Conservation (phyloP, 2,329 filamentous ascomycete genomes). For the Fusarium sarcochroum region DNA sequence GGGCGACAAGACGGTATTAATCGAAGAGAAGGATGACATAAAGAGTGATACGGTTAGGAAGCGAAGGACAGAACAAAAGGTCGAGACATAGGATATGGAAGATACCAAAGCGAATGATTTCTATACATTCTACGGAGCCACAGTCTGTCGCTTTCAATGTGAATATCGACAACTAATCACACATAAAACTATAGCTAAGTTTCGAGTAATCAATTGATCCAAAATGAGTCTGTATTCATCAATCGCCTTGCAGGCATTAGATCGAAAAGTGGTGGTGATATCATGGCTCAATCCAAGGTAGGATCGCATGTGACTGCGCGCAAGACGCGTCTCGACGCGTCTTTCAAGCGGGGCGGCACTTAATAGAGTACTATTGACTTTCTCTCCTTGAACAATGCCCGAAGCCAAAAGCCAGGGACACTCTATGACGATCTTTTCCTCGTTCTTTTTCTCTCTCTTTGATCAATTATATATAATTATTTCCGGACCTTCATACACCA, state of each 20-base stretch:
- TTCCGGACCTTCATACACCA: accelerated
- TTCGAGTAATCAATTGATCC: neutral
- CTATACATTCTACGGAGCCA: neutral
- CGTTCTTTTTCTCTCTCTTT: neutral
- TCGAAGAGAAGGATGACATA: slow-evolving; percentile 43
- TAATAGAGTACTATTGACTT: neutral
- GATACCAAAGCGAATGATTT: neutral
- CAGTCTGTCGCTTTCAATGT: accelerated
- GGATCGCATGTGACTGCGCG: slow-evolving; percentile 38
- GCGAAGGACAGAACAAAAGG: slow-evolving; percentile 38
- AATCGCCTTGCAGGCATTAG: neutral
- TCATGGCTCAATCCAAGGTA: slow-evolving; percentile 24
- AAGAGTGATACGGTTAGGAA: slow-evolving; percentile 46
- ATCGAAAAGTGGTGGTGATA: slow-evolving; percentile 20
- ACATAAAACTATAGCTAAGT: accelerated
- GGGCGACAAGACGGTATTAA: slow-evolving; percentile 44
- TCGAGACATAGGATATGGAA: slow-evolving; percentile 13
- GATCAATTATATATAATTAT: neutral
- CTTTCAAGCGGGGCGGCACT: slow-evolving; percentile 33
- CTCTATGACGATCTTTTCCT: neutral
- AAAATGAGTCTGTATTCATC: neutral
- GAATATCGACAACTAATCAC: too few species aligned
- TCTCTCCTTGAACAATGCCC: neutral
- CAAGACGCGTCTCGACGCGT: slow-evolving; percentile 37
- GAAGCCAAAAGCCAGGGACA: neutral